Evolutionary conservation across 2,329 filamentous ascomycete species (phyloP).

Genomic region (Botryotinia globosa): DNA sequence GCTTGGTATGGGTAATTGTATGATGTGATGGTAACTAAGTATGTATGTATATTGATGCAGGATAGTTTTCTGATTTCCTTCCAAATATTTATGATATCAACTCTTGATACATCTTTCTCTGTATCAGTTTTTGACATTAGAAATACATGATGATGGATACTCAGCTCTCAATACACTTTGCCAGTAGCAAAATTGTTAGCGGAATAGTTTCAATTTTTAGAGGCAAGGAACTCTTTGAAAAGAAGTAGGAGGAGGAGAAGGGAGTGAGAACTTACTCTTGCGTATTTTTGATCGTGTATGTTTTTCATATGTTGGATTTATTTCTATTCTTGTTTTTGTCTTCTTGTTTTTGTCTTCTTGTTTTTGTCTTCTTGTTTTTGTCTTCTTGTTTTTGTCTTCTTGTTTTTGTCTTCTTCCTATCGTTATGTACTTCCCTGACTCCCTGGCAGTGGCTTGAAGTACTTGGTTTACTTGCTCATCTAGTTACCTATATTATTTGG

Average conservation of each 20-base stretch:
- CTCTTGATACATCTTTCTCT: background rate
- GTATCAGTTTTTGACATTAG: background rate
- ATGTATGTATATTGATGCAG: background rate
- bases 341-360: no score
- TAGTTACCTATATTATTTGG: background rate
- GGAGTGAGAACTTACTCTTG: background rate
- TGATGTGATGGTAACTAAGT: background rate
- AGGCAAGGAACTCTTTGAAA: background rate
- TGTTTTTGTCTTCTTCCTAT: no score
- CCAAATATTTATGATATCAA: background rate
- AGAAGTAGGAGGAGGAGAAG: background rate
- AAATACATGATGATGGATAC: background rate
- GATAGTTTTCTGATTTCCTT: background rate
- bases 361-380: no score
- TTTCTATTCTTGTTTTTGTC: background rate
- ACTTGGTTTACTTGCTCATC: background rate
- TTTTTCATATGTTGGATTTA: background rate
- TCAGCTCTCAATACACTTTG: background rate
- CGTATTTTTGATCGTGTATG: rapidly evolving
- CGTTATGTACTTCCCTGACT: no score
- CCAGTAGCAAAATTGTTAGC: background rate
- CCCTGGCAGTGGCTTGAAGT: background rate
- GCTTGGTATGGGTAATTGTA: background rate
- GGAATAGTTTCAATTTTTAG: background rate
- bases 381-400: no score